Evolutionary conservation across 306 rosid genomes (phyloP), one percentile per base, ranked within the genome.

Genomic region (Prunus persica): DNA sequence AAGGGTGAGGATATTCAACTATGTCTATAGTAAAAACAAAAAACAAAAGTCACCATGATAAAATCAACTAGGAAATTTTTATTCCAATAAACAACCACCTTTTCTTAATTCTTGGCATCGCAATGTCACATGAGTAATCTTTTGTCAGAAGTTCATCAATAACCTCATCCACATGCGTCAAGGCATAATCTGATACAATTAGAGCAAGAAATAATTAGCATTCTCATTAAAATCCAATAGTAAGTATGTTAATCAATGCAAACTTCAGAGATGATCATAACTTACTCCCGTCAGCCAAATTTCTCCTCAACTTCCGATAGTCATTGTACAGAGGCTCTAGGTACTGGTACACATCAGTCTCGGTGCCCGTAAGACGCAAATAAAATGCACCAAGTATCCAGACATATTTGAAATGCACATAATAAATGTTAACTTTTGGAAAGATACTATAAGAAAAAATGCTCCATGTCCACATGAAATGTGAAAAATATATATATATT

Each of bases 121-220:
- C 98, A 86, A 96, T 81, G 80, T 96, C 99, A 43, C 98, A 96
- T 38, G 93, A 92, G 76, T 92, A 96, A 81, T 96, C 99, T 45
- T 13, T 91, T 2, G 92, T 92, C 67, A 96, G 86, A 85, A 96
- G 97, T 73, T 96, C 99, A 81, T 96, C 98, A 71, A 96, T 96
- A 70, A 92, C 92, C 90, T 96, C 99, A 83, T 96, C 99, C 81
- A 96, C 97, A 56, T 91, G 99, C 1, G 98, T 91, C 89, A 96
- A 87, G 28, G 83, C 0, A 82, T 86, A 96, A 58, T 82, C 99
- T 95, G 85, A 78, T 69, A 81, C 78, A 80, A 63, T 30, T 25
- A 80, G 62, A 74, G 28, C 61, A 65, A 56, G 12, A 58, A 38
- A 56, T 64, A 66, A 76, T 67, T 67, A 76, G 75, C 22, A 3